phyloP scores from a whole-genome alignment of 192 early-diverging fungal species.

The Phlyctochytrium arcticum region DNA sequence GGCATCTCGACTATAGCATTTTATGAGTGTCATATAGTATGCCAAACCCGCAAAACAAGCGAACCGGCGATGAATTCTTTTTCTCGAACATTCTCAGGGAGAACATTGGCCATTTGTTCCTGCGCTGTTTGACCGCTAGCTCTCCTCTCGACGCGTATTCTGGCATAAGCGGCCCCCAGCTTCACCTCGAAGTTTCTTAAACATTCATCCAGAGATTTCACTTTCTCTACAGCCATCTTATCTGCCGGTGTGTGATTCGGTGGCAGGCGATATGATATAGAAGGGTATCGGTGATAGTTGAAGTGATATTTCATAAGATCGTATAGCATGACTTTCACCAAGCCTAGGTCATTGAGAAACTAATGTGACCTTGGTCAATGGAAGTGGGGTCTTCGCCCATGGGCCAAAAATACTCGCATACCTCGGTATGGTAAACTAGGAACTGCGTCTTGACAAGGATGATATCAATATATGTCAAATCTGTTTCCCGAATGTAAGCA shows the following conservation, averaged over 20 bases:
- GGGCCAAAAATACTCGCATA: conserved; percentile 4
- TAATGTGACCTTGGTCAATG: conserved; percentile 8
- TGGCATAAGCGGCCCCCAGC: conserved; percentile 49
- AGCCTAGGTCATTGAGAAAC: conserved; percentile 48
- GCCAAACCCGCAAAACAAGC: background rate
- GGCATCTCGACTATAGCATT: conserved; percentile 56
- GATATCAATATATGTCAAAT: conserved; percentile 51
- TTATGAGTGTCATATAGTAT: background rate
- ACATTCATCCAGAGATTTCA: conserved; percentile 35
- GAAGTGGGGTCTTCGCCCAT: background rate
- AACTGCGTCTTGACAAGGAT: conserved; percentile 56
- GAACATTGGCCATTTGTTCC: conserved; percentile 50
- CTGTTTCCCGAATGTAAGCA: conserved; percentile 16
- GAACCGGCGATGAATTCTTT: conserved; percentile 49
- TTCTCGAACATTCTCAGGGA: conserved; percentile 41
- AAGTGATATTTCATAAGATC: conserved; percentile 58
- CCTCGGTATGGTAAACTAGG: conserved; percentile 54
- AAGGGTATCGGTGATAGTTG: conserved; percentile 40
- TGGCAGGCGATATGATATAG: conserved; percentile 27
- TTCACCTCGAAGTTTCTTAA: conserved; percentile 36
- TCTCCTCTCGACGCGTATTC: conserved; percentile 43
- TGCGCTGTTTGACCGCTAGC: conserved; percentile 34
- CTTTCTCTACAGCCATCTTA: conserved; percentile 27
- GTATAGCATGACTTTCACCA: conserved; percentile 49
- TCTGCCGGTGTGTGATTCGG: background rate